Base-by-base conservation (phyloP, 169 alveolate genomes). In the Plasmodium yoelii region DNA sequence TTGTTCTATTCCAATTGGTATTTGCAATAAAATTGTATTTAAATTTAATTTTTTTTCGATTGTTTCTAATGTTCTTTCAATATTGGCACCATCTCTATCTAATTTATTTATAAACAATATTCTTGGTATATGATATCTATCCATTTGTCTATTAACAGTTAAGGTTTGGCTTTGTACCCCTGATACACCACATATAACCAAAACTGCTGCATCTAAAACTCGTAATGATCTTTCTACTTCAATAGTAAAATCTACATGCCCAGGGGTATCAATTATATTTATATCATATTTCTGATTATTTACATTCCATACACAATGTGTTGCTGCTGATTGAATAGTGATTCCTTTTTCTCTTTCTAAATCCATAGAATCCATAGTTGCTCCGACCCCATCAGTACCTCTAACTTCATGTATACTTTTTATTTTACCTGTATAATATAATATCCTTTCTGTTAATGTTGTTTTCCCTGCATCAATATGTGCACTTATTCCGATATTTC, bases 291-390 rank as follows among this genome's bases (percentile, higher is more conserved):
- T 96, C 61, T 59, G 77, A 22, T 88, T 44, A 22, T 70, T 67
- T 46, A 84, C 65, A 9, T 92, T 92, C 99, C 99, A 98, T 49
- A 93, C 92, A 73, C 97, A 94, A 68, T 94, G 95, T 7, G 99
- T 98, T 22, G 99, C 99, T 8, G 99, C 99, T 55, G 98, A 93
- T 64, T 97, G 96, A 57, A 98, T 98, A 39, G 99, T 98, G 65
- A 98, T 98, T 34, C 99, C 99, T 60, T 95, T 97, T 91, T 98
- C 99, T 70, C 99, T 88, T 93, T 97, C 99, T 19, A 98, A 96
- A 87, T 97, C 99, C 99, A 98, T 98, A 73, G 98, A 96, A 93
- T 98, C 99, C 99, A 98, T 98, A 60, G 96, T 97, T 46, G 99
- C 99, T 18, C 99, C 99, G 4, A 97, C 98, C 19, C 98, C 98